Evolutionary conservation across 2,329 filamentous ascomycete species (phyloP).

Genomic region (Stenocarpella maydis): DNA sequence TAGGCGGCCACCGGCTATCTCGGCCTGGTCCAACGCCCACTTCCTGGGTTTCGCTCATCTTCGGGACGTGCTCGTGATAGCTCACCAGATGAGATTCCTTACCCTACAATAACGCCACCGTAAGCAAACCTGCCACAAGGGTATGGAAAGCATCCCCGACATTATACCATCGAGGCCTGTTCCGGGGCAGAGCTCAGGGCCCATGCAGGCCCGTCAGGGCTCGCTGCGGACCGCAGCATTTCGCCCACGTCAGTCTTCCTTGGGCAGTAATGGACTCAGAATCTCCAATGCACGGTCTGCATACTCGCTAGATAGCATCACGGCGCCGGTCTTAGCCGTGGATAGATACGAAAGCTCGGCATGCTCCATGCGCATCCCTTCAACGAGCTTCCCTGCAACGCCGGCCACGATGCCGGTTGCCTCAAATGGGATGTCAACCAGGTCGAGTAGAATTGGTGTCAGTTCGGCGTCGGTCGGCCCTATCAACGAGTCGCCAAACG

Average conservation of each 20-base stretch:
- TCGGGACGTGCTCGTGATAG: background rate
- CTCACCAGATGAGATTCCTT: background rate
- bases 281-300: conserved; percentile 77
- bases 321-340: conserved; percentile 86
- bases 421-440: conserved; percentile 81
- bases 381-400: conserved; percentile 82
- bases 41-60: background rate
- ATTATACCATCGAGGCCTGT: background rate
- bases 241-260: conserved; percentile 38
- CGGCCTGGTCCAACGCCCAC: background rate
- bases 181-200: background rate
- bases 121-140: conserved; percentile 16
- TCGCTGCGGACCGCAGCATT: background rate
- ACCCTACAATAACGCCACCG: conserved; percentile 19
- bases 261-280: conserved; percentile 61
- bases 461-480: conserved; percentile 76
- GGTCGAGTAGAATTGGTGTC: conserved; percentile 87
- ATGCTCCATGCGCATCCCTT: conserved; percentile 67
- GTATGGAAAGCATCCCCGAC: background rate
- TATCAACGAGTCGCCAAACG: conserved; percentile 78
- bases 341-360: conserved; percentile 91
- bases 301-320: conserved; percentile 82
- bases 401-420: conserved; percentile 96
- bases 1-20: background rate
- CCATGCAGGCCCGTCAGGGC: background rate